A percentile compares a stretch with the other conserved stretches of the same genome.
Conservation (phyloP, 2,329 filamentous ascomycete genomes). For the Curvularia lunata region DNA sequence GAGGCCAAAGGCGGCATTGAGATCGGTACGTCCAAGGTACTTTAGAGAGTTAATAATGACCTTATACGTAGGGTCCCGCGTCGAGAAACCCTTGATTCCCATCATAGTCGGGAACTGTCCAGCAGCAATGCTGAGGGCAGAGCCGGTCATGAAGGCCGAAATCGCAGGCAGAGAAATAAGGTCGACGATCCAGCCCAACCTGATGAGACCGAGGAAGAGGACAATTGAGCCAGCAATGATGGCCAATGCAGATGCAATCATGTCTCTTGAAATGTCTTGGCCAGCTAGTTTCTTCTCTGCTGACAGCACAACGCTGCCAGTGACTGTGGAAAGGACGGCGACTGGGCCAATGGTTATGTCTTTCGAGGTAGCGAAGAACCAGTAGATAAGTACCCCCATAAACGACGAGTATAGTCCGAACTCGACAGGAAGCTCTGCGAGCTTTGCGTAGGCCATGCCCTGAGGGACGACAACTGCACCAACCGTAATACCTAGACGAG, state of each 20-base stretch:
- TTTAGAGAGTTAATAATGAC: slow-evolving; percentile 85
- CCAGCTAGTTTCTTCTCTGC: slow-evolving; percentile 59
- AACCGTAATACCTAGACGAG: slow-evolving; percentile 67
- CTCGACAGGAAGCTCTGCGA: slow-evolving; percentile 78
- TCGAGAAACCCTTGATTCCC: slow-evolving; percentile 77
- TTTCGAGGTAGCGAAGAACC: slow-evolving; percentile 98
- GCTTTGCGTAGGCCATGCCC: slow-evolving; percentile 90
- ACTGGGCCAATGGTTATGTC: slow-evolving; percentile 98
- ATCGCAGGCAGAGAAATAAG: slow-evolving; percentile 91
- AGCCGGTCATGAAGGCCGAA: slow-evolving; percentile 97
- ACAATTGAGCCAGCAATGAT: slow-evolving; percentile 83
- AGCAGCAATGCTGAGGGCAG: slow-evolving; percentile 83
- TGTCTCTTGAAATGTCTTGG: slow-evolving; percentile 44
- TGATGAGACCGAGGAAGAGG: slow-evolving; percentile 76
- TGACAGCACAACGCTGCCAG: slow-evolving; percentile 76
- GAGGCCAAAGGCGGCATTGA: slow-evolving; percentile 83
- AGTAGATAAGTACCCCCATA: slow-evolving; percentile 93
- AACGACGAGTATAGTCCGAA: slow-evolving; percentile 95
- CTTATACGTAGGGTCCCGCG: slow-evolving; percentile 76
- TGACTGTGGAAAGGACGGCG: slow-evolving; percentile 90
- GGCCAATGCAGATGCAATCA: slow-evolving; percentile 67
- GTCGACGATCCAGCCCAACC: slow-evolving; percentile 90
- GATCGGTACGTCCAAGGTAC: slow-evolving; percentile 68
- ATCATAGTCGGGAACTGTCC: slow-evolving; percentile 85
- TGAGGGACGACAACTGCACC: slow-evolving; percentile 87